Evolutionary conservation across 2,329 filamentous ascomycete genomes (phyloP).

Genomic region (Trichoderma sp.): DNA sequence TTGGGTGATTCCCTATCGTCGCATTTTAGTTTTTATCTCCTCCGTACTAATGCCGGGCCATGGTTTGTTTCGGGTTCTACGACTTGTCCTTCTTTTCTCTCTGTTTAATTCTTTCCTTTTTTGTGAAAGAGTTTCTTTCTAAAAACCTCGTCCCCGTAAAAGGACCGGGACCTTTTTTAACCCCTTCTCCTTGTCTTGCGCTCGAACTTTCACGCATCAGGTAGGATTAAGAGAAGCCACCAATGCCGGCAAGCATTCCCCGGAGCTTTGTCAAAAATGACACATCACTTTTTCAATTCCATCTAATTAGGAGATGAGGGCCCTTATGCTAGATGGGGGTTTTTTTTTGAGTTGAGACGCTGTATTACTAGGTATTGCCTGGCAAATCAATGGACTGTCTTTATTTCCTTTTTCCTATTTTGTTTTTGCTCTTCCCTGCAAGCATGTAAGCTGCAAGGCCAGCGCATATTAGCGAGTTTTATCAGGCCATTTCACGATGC

Average conservation of each 20-base stretch:
- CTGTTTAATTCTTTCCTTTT: not conserved
- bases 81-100: not conserved
- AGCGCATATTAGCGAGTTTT: not conserved
- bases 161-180: conserved; percentile 16
- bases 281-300: not conserved
- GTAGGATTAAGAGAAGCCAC: conserved; percentile 4
- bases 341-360: not conserved
- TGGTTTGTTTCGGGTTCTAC: conserved; percentile 3
- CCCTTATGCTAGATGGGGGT: not conserved
- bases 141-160: conserved; percentile 20
- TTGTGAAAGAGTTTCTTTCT: not conserved
- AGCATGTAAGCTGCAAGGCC: not conserved
- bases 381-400: not conserved
- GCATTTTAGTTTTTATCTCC: not conserved
- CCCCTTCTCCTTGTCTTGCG: not conserved
- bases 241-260: conserved; percentile 27
- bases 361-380: not conserved
- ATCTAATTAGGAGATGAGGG: not conserved
- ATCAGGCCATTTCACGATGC: not conserved
- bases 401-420: not conserved
- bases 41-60: conserved; percentile 14
- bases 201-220: not conserved
- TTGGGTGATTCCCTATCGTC: not conserved
- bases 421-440: not conserved
- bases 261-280: conserved; percentile 15